Evolutionary conservation across 2,329 filamentous ascomycete genomes (phyloP).

Genomic region (Penicillium vulpinum): DNA sequence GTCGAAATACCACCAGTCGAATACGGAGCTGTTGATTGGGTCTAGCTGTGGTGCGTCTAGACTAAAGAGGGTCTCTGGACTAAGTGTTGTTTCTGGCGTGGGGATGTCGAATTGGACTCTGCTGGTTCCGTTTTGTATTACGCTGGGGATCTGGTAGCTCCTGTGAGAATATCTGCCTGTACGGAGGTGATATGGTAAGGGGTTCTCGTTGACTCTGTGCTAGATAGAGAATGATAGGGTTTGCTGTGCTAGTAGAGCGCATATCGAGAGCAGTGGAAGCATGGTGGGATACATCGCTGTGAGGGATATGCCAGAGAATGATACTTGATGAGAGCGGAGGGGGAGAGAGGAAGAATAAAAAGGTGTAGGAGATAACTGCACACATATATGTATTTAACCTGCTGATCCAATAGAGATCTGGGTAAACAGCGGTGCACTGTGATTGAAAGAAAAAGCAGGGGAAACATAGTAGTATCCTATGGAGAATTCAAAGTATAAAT

Average conservation of each 20-base stretch:
- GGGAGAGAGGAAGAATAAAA: no score
- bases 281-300: background rate
- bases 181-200: background rate
- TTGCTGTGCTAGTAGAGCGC: background rate
- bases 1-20: slow-evolving; percentile 48
- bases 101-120: slow-evolving; percentile 14
- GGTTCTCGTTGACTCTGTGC: background rate
- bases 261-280: background rate
- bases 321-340: background rate
- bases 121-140: slow-evolving; percentile 8
- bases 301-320: no score
- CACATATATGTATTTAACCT: no score
- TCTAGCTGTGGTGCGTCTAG: slow-evolving; percentile 31
- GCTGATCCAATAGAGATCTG: no score
- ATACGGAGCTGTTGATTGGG: slow-evolving; percentile 31
- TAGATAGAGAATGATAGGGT: background rate
- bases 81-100: slow-evolving; percentile 3
- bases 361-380: no score
- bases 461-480: background rate
- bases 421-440: no score
- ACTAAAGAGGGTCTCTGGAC: slow-evolving; percentile 5
- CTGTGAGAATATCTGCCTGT: background rate
- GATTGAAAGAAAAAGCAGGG: no score
- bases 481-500: background rate
- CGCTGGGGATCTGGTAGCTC: slow-evolving; percentile 13